These are phyloP conservation scores for Saccharomycopsis microspora DNA, from an alignment of 805 yeast species.

Conservation along the genomic window DNA sequence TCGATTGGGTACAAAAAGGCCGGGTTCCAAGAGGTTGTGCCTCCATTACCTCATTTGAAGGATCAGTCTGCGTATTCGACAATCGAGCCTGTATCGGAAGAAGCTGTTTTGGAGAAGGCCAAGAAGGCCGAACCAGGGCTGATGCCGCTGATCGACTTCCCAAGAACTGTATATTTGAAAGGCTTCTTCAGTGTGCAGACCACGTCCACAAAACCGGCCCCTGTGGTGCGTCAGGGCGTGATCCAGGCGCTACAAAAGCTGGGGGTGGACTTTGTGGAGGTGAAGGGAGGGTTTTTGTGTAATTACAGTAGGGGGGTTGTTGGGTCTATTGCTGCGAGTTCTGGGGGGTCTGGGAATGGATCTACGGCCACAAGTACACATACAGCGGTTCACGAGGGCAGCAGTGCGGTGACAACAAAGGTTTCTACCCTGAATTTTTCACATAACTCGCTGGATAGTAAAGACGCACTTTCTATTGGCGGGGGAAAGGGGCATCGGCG, in stretches of 20 bases:
- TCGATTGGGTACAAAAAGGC: conserved; percentile 26
- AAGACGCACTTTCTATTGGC: neutral
- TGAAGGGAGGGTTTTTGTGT: conserved; percentile 89
- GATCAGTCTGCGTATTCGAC: conserved; percentile 29
- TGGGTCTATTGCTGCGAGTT: neutral
- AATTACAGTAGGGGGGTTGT: neutral
- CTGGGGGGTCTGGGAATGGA: conserved; percentile 12
- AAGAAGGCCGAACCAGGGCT: conserved; percentile 57
- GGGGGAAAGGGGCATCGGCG: conserved; percentile 13
- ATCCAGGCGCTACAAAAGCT: conserved; percentile 64
- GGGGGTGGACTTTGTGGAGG: conserved; percentile 78
- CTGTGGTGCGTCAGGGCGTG: conserved; percentile 76
- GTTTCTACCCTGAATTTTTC: conserved; percentile 13
- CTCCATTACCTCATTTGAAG: conserved; percentile 23
- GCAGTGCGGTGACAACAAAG: conserved; percentile 1
- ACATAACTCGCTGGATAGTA: conserved; percentile 12
- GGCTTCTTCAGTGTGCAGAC: conserved; percentile 94
- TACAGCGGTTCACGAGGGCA: conserved; percentile 15
- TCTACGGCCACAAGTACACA: conserved; percentile 15
- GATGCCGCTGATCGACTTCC: conserved; percentile 92
- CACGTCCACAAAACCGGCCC: conserved; percentile 85
- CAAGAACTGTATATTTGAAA: conserved; percentile 79
- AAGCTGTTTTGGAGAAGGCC: conserved; percentile 35
- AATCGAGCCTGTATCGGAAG: conserved; percentile 31
- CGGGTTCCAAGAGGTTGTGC: conserved; percentile 17